Conservation (phyloP, 257 asterid species). For the Anisodus acutangulus region DNA sequence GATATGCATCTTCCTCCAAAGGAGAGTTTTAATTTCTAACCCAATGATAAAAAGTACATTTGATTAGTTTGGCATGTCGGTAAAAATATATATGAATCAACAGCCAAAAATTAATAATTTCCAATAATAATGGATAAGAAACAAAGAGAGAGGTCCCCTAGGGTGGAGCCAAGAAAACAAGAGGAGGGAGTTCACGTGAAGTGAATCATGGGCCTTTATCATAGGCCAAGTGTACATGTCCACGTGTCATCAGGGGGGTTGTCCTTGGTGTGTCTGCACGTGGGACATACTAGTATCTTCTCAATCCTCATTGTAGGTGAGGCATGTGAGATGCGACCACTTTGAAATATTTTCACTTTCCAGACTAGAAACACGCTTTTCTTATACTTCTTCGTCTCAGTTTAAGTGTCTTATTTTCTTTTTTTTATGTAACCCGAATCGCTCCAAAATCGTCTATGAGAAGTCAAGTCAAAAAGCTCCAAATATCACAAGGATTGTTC, state of each 20-base stretch:
- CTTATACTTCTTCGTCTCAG: too few relatives aligned
- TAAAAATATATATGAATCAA: too few relatives aligned
- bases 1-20: too few relatives aligned
- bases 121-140: not conserved
- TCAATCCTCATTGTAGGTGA: not conserved
- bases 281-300: constrained; percentile 1
- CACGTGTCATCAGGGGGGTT: not conserved
- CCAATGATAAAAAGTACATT: too few relatives aligned
- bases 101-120: too few relatives aligned
- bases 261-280: not conserved
- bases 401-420: too few relatives aligned
- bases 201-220: not conserved
- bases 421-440: too few relatives aligned
- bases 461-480: too few relatives aligned
- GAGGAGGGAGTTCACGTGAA: constrained; percentile 32
- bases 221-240: not conserved
- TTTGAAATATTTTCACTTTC: not conserved
- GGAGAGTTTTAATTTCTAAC: too few relatives aligned
- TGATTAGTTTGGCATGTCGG: too few relatives aligned
- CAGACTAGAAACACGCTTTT: not conserved
- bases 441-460: too few relatives aligned
- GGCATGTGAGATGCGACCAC: not conserved
- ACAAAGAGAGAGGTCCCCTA: constrained; percentile 29
- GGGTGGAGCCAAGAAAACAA: constrained; percentile 26
- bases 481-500: too few relatives aligned